These are phyloP conservation scores for Medicago arabica DNA, from an alignment of 306 rosid species.

Conservation along the genomic window DNA sequence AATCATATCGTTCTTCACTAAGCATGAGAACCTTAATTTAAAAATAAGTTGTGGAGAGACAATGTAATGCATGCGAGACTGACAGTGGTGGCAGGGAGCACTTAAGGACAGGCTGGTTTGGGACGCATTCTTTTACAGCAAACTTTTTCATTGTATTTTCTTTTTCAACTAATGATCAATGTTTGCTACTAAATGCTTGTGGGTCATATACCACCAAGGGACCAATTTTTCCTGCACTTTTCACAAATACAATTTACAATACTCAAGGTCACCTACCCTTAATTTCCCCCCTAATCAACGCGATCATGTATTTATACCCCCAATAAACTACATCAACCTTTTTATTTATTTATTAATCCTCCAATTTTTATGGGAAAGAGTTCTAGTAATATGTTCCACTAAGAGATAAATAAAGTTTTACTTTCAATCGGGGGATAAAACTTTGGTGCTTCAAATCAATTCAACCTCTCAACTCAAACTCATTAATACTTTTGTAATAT, in stretches of 20 bases:
- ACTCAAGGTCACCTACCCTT: background rate
- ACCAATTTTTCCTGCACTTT: constrained; percentile 26
- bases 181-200: constrained; percentile 15
- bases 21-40: constrained; percentile 12
- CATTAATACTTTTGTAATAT: too few species aligned
- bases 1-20: background rate
- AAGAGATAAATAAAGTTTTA: too few species aligned
- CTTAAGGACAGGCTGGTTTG: constrained; percentile 44
- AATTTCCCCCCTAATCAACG: background rate
- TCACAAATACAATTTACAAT: background rate
- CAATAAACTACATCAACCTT: too few species aligned
- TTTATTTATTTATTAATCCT: too few species aligned
- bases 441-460: too few species aligned
- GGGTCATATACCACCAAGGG: constrained; percentile 28
- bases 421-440: too few species aligned
- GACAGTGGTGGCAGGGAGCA: constrained; percentile 40
- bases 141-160: constrained; percentile 13
- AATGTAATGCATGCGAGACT: constrained; percentile 51
- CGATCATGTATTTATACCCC: background rate
- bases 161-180: constrained; percentile 18
- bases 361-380: too few species aligned
- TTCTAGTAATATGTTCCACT: too few species aligned
- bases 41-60: constrained; percentile 12
- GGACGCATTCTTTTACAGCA: constrained; percentile 1
- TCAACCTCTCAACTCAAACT: too few species aligned